These are phyloP conservation scores for Spathaspora arborariae DNA, from an alignment of 805 yeast species.

Conservation along the genomic window DNA sequence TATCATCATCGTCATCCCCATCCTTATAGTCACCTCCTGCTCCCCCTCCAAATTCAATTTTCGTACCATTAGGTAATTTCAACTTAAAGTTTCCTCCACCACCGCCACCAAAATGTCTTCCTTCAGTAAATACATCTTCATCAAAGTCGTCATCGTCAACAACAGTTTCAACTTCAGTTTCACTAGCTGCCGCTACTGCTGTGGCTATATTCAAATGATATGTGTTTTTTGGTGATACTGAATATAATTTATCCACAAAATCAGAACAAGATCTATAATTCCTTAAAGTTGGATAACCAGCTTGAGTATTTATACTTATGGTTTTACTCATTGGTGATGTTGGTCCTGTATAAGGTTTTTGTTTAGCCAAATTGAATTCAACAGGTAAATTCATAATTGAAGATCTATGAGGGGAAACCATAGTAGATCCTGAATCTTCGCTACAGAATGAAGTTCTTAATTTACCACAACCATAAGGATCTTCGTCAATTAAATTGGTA, in stretches of 20 bases:
- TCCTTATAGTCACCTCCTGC: constrained; percentile 23
- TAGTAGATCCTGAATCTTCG: constrained; percentile 15
- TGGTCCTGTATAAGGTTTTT: neutral
- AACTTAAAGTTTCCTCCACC: constrained; percentile 21
- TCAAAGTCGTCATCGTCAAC: constrained; percentile 5
- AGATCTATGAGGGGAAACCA: constrained; percentile 1
- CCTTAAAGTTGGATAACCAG: constrained; percentile 3
- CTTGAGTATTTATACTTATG: neutral
- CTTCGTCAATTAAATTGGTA: constrained; percentile 7
- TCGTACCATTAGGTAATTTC: constrained; percentile 19
- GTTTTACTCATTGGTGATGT: constrained; percentile 3
- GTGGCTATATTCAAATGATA: constrained; percentile 27
- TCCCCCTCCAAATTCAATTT: constrained; percentile 24
- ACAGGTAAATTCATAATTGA: constrained; percentile 12
- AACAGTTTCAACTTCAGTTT: neutral
- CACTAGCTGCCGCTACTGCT: constrained; percentile 20
- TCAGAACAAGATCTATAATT: constrained; percentile 19
- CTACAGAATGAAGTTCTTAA: constrained; percentile 13
- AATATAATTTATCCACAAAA: constrained; percentile 33
- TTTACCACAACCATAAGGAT: neutral
- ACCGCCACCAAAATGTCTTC: constrained; percentile 22
- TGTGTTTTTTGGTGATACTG: constrained; percentile 40
- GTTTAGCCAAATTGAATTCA: constrained; percentile 9
- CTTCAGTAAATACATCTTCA: constrained; percentile 1
- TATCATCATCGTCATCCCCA: constrained; percentile 5